A percentile compares a stretch with the other conserved stretches of the same genome.
Evolutionary conservation across 257 asterid species (phyloP).

Genomic region (Rauvolfia tetraphylla): DNA sequence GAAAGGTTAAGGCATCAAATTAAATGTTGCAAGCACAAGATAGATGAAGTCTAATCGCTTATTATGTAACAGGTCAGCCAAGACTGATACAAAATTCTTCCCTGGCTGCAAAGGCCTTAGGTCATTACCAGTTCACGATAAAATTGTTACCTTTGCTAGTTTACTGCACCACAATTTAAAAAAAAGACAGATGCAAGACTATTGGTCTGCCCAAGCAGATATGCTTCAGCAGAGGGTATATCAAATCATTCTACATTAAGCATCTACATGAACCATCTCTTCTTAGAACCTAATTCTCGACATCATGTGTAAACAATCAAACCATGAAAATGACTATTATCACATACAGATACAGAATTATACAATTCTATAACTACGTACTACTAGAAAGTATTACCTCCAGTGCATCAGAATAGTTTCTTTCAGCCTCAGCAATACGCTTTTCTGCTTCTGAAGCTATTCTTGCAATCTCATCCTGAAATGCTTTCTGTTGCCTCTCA

Average conservation of each 20-base stretch:
- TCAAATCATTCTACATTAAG: background rate
- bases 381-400: constrained; percentile 40
- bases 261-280: background rate
- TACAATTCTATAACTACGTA: background rate
- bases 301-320: background rate
- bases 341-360: background rate
- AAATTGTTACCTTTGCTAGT: background rate
- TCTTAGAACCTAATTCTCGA: background rate
- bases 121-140: background rate
- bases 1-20: constrained; percentile 11
- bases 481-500: constrained; percentile 73
- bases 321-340: background rate
- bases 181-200: constrained; percentile 1
- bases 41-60: background rate
- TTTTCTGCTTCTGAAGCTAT: constrained; percentile 61
- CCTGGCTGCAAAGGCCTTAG: background rate
- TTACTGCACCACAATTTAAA: background rate
- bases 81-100: background rate
- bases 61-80: background rate
- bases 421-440: constrained; percentile 58
- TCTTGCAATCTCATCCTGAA: constrained; percentile 64
- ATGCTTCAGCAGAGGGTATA: background rate
- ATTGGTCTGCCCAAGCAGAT: background rate
- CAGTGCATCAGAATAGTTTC: constrained; percentile 50
- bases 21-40: constrained; percentile 1